Conservation (phyloP, 2,329 filamentous ascomycete genomes). For the Xylaria sp. region DNA sequence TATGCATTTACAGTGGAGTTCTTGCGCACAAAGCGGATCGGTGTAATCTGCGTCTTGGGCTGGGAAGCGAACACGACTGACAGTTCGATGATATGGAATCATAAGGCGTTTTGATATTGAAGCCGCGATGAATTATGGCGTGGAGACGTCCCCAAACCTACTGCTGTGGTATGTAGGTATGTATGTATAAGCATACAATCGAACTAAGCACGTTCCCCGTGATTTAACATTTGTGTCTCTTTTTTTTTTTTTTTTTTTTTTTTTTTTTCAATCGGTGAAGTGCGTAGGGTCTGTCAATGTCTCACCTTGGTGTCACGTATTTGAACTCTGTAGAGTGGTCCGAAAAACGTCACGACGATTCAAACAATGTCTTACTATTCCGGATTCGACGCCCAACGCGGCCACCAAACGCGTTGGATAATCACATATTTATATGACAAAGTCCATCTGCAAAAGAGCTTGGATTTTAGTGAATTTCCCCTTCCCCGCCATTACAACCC, state of each 20-base stretch:
- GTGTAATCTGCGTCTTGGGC: constrained; percentile 28
- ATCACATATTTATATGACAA: background rate
- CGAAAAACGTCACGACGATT: background rate
- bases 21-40: constrained; percentile 16
- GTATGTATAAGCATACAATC: background rate
- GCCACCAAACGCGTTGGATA: background rate
- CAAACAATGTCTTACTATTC: background rate
- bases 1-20: constrained; percentile 39
- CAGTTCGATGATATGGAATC: constrained; percentile 8
- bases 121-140: constrained; percentile 9
- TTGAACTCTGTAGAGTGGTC: background rate
- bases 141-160: background rate
- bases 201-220: background rate
- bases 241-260: no score
- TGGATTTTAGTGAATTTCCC: constrained; percentile 6
- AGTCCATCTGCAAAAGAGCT: background rate
- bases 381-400: background rate
- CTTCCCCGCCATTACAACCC: constrained; percentile 3
- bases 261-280: background rate
- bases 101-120: constrained; percentile 26
- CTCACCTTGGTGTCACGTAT: background rate
- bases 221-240: background rate
- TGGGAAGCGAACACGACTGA: constrained; percentile 17
- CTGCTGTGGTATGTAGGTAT: background rate
- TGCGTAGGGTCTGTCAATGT: no score